Evolutionary conservation across 768 basidiomycete genomes (phyloP).

Genomic region (Lepiota venenata): DNA sequence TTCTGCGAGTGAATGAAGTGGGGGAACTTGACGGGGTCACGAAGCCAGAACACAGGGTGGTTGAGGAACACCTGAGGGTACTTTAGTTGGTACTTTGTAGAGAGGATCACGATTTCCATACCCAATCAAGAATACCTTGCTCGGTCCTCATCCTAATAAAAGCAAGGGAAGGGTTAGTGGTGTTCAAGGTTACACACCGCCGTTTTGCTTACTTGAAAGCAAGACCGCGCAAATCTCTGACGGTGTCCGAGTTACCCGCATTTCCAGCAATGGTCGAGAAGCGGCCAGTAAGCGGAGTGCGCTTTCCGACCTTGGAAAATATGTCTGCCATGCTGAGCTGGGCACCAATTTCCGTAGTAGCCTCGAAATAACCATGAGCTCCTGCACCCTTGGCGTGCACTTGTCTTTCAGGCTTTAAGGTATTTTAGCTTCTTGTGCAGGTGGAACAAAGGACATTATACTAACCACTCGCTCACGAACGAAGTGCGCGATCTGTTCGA

Average conservation of each 20-base stretch:
- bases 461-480: constrained; percentile 17
- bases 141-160: constrained; percentile 29
- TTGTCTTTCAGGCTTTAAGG: constrained; percentile 24
- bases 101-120: background rate
- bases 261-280: constrained; percentile 58
- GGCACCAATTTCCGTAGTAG: constrained; percentile 40
- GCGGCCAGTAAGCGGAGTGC: constrained; percentile 36
- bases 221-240: constrained; percentile 53
- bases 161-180: constrained; percentile 11
- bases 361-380: constrained; percentile 52
- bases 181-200: too few relatives aligned
- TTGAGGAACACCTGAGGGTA: constrained; percentile 28
- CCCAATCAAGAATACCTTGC: constrained; percentile 32
- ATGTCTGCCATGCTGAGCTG: constrained; percentile 30
- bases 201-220: constrained; percentile 33
- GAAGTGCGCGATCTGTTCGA: constrained; percentile 17
- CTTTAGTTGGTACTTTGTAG: background rate
- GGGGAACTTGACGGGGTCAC: constrained; percentile 45
- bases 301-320: constrained; percentile 27
- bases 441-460: background rate
- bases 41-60: constrained; percentile 47
- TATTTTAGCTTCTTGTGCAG: background rate
- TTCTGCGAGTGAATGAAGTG: constrained; percentile 43
- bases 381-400: constrained; percentile 36
- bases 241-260: constrained; percentile 43